Percentiles rank a stretch among this genome's conserved stretches.
phyloP scores from a whole-genome alignment of 805 yeast genomes.

The Metschnikowia koreensis region DNA sequence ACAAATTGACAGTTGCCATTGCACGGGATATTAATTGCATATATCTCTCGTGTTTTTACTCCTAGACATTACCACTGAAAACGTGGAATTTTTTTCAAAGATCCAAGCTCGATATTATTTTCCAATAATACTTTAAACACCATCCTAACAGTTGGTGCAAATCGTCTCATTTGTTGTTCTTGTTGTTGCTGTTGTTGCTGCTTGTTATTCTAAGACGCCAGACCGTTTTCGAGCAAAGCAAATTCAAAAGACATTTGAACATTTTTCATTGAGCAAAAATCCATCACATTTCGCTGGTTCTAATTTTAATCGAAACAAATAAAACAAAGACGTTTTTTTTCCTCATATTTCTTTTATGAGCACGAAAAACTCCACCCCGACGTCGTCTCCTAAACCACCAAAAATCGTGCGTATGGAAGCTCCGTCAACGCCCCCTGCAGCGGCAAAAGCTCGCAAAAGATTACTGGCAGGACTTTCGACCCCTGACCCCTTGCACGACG shows the following conservation, averaged over 20 bases:
- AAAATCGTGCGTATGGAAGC: slow-evolving; percentile 21
- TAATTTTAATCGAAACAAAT: too few relatives aligned
- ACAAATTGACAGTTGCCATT: not conserved
- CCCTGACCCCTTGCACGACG: slow-evolving; percentile 33
- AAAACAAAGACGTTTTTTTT: not conserved
- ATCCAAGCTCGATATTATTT: not conserved
- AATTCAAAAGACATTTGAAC: too few relatives aligned
- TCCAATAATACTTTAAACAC: not conserved
- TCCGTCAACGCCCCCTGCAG: slow-evolving; percentile 31
- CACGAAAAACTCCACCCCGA: slow-evolving; percentile 25
- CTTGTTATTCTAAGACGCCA: too few relatives aligned
- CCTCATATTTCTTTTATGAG: not conserved
- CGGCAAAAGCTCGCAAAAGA: slow-evolving; percentile 20
- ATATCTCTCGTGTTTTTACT: not conserved
- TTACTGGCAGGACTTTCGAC: slow-evolving; percentile 34
- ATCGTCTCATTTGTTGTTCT: too few relatives aligned
- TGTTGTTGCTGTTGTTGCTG: too few relatives aligned
- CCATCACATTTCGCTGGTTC: too few relatives aligned
- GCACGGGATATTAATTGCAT: not conserved
- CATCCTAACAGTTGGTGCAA: too few relatives aligned
- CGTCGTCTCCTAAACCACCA: slow-evolving; percentile 32
- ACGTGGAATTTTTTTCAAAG: not conserved
- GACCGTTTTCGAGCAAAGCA: too few relatives aligned
- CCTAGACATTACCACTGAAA: not conserved
- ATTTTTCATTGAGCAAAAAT: too few relatives aligned